Evolutionary conservation across 768 basidiomycete species (phyloP).

Genomic region (Mycena vitilis): DNA sequence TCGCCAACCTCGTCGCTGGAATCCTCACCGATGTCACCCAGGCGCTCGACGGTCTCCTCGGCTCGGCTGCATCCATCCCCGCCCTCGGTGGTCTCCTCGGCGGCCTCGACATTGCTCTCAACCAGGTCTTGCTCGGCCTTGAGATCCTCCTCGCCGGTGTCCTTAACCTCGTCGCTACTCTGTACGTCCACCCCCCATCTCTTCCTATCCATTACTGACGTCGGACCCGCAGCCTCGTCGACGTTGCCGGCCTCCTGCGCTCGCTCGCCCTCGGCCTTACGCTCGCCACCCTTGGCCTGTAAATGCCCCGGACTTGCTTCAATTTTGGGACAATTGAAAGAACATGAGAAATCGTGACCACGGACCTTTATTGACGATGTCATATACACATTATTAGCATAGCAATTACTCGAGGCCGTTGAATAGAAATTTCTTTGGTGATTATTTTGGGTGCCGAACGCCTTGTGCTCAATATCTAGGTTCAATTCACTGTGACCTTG

Average conservation of each 20-base stretch:
- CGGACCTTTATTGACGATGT: background rate
- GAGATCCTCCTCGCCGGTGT: conserved; percentile 44
- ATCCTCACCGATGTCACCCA: conserved; percentile 41
- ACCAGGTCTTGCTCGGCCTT: conserved; percentile 41
- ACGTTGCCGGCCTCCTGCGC: conserved; percentile 32
- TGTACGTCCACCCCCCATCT: conserved; percentile 31
- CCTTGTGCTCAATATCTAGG: no score
- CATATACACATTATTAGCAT: no score
- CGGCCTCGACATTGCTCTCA: conserved; percentile 41
- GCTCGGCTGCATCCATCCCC: conserved; percentile 37
- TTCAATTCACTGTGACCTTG: no score
- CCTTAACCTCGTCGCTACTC: conserved; percentile 42
- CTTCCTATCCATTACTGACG: conserved; percentile 37
- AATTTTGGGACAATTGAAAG: background rate
- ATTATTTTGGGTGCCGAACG: no score
- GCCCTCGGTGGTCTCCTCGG: conserved; percentile 38
- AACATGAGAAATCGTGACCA: background rate
- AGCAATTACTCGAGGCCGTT: no score
- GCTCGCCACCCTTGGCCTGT: conserved; percentile 33
- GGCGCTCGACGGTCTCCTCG: conserved; percentile 39
- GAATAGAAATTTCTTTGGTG: no score
- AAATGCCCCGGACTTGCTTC: conserved; percentile 32
- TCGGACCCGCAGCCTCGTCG: conserved; percentile 27
- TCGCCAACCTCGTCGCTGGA: conserved; percentile 42
- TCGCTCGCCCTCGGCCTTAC: conserved; percentile 36